A percentile compares a stretch with the other conserved stretches of the same genome.
These are phyloP conservation scores for Camptophora hylomeconis DNA, from an alignment of 2,329 filamentous ascomycete species.

Conservation along the genomic window DNA sequence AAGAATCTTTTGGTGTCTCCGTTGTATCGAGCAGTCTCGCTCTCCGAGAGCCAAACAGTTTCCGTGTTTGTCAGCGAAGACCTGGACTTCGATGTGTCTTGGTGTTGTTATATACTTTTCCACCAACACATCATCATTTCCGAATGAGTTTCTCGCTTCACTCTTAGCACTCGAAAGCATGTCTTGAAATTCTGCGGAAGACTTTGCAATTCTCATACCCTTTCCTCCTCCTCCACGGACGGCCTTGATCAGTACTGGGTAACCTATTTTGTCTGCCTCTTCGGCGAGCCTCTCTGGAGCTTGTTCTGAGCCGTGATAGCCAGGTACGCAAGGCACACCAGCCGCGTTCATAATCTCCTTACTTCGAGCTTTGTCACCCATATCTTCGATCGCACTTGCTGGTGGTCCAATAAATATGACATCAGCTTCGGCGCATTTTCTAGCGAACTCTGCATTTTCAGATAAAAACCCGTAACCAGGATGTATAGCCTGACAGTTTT, in stretches of 20 bases:
- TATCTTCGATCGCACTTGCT: constrained; percentile 58
- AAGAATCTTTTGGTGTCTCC: constrained; percentile 53
- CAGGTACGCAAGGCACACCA: constrained; percentile 91
- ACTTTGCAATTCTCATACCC: constrained; percentile 52
- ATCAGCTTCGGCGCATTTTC: constrained; percentile 75
- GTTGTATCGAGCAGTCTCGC: constrained; percentile 53
- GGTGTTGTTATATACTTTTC: constrained; percentile 57
- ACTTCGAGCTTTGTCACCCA: constrained; percentile 85
- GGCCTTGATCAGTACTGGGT: constrained; percentile 52
- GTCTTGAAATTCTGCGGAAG: constrained; percentile 44
- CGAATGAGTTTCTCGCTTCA: constrained; percentile 51
- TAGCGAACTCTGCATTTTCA: constrained; percentile 84
- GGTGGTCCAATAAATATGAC: constrained; percentile 92
- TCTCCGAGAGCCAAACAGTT: constrained; percentile 53
- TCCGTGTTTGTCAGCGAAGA: constrained; percentile 53
- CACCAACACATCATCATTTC: constrained; percentile 53
- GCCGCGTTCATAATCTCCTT: constrained; percentile 95
- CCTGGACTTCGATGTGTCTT: constrained; percentile 54
- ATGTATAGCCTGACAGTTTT: constrained; percentile 83
- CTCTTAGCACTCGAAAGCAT: constrained; percentile 52
- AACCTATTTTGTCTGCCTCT: constrained; percentile 60
- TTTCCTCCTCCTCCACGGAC: constrained; percentile 57
- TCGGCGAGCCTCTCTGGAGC: constrained; percentile 47
- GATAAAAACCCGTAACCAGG: constrained; percentile 79
- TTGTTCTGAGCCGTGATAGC: constrained; percentile 84